Percentiles rank a stretch among this genome's conserved stretches.
These are phyloP conservation scores for Hymenoscyphus repandus DNA, from an alignment of 2,329 filamentous ascomycete species.

Conservation along the genomic window DNA sequence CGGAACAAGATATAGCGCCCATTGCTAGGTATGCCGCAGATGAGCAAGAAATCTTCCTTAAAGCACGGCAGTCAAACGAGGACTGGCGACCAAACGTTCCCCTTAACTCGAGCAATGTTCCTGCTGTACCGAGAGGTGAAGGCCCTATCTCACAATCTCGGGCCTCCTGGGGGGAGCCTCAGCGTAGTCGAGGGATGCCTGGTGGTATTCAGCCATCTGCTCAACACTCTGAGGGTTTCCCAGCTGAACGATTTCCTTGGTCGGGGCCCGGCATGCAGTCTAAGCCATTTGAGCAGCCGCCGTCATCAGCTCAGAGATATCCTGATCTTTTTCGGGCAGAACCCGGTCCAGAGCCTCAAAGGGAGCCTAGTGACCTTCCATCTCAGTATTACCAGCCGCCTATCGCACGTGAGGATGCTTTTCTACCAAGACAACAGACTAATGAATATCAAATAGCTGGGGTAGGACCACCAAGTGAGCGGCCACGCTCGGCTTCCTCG, in stretches of 20 bases:
- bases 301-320: conserved; percentile 46
- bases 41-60: neutral
- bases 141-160: conserved; percentile 5
- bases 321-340: conserved; percentile 41
- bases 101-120: conserved; percentile 4
- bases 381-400: conserved; percentile 26
- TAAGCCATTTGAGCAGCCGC: conserved; percentile 38
- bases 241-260: neutral
- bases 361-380: conserved; percentile 22
- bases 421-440: conserved; percentile 37
- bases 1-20: conserved; percentile 8
- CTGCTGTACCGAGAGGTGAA: conserved; percentile 10
- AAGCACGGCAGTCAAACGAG: conserved; percentile 18
- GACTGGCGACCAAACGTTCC: conserved; percentile 20
- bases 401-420: conserved; percentile 28
- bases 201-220: conserved; percentile 10
- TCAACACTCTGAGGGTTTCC: neutral
- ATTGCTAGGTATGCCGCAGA: neutral
- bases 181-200: conserved; percentile 10
- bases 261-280: conserved; percentile 8
- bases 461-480: conserved; percentile 34
- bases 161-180: conserved; percentile 15
- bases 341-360: conserved; percentile 16
- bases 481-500: conserved; percentile 25
- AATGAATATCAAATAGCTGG: conserved; percentile 36